Evolutionary conservation across 139 green algal species (phyloP).

Genomic region (Prasinococcaceae sp.): DNA sequence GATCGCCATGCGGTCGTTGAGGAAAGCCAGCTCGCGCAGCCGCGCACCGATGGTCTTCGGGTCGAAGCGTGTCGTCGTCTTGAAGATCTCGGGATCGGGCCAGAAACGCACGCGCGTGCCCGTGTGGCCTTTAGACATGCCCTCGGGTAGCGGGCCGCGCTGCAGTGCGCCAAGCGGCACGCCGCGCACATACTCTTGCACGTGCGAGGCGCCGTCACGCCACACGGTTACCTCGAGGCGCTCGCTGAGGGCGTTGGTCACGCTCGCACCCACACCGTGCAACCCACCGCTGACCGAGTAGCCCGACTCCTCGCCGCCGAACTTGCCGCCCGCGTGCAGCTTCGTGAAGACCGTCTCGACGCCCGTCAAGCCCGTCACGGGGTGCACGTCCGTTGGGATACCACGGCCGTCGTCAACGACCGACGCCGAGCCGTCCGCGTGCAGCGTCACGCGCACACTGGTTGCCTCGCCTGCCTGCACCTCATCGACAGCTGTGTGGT

Average conservation of each 20-base stretch:
- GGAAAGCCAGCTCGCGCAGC: conserved; percentile 87
- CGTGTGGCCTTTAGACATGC: neutral
- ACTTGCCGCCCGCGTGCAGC: conserved; percentile 96
- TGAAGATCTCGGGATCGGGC: conserved; percentile 47
- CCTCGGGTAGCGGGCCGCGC: neutral
- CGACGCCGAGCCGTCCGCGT: conserved; percentile 45
- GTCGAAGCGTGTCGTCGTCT: conserved; percentile 42
- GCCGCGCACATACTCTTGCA: conserved; percentile 57
- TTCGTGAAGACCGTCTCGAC: conserved; percentile 54
- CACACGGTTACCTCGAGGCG: conserved; percentile 57
- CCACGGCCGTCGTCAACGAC: conserved; percentile 82
- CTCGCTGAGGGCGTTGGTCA: conserved; percentile 88
- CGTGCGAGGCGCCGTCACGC: conserved; percentile 38
- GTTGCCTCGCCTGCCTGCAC: conserved; percentile 61
- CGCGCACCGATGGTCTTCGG: conserved; percentile 56
- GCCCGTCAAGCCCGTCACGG: conserved; percentile 60
- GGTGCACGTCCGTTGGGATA: conserved; percentile 79
- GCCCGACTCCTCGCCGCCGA: conserved; percentile 61
- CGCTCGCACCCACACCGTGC: conserved; percentile 88
- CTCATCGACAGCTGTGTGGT: conserved; percentile 64
- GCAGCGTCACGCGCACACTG: conserved; percentile 43
- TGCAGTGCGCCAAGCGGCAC: conserved; percentile 13
- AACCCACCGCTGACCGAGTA: conserved; percentile 81
- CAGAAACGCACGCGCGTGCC: conserved; percentile 69
- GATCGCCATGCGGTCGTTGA: too few species aligned